A percentile compares a stretch with the other conserved stretches of the same genome.
Conservation (phyloP, 2,329 filamentous ascomycete genomes). For the Colletotrichum lupini region DNA sequence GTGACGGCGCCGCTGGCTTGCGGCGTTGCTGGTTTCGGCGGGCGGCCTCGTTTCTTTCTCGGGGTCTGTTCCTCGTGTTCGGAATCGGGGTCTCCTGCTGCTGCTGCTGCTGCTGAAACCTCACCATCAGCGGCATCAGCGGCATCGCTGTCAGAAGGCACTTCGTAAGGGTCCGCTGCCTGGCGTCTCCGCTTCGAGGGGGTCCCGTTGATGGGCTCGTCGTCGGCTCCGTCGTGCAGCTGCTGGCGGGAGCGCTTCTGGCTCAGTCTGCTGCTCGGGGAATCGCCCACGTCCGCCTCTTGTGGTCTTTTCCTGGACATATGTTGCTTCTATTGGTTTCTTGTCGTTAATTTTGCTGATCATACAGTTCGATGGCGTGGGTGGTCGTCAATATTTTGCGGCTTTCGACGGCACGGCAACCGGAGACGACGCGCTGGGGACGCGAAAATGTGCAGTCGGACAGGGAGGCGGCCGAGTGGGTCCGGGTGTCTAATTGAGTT, state of each 20-base stretch:
- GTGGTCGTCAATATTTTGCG: background rate
- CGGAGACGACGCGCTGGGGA: slow-evolving; percentile 19
- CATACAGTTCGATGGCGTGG: background rate
- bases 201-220: slow-evolving; percentile 42
- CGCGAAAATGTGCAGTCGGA: slow-evolving; percentile 30
- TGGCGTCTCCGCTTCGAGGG: slow-evolving; percentile 48
- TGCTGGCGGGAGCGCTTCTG: slow-evolving; percentile 38
- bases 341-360: background rate
- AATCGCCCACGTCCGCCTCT: slow-evolving; percentile 2
- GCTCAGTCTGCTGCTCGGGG: slow-evolving; percentile 4
- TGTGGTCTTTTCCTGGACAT: slow-evolving; percentile 15
- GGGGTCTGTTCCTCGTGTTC: slow-evolving; percentile 47
- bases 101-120: background rate
- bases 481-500: slow-evolving; percentile 3
- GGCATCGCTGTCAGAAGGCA: background rate
- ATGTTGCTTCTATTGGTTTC: too few species aligned
- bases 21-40: slow-evolving; percentile 42
- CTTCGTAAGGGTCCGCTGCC: slow-evolving; percentile 41
- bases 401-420: background rate
- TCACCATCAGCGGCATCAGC: slow-evolving; percentile 22
- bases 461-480: slow-evolving; percentile 17
- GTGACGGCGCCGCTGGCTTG: slow-evolving; percentile 46
- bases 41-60: slow-evolving; percentile 48
- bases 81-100: slow-evolving; percentile 12
- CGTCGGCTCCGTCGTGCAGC: slow-evolving; percentile 39